Conservation (phyloP, 441 rosid species). For the Pelargonium fulgidum region DNA sequence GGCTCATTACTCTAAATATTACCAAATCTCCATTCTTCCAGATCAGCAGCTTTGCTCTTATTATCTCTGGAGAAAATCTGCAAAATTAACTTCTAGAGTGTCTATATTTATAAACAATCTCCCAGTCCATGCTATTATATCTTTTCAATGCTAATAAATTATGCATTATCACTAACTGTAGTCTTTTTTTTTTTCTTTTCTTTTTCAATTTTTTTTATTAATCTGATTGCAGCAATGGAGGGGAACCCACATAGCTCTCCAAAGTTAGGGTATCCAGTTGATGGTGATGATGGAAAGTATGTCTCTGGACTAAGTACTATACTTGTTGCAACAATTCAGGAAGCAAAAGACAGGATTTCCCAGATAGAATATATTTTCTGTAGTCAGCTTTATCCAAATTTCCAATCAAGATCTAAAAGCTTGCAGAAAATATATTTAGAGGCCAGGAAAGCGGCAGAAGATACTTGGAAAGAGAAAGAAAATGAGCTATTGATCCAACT, state of each 20-base stretch:
- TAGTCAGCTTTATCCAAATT: slow-evolving; percentile 68
- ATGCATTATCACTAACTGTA: background rate
- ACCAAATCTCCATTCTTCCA: too few relatives aligned
- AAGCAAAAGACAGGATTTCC: slow-evolving; percentile 78
- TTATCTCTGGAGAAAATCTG: too few relatives aligned
- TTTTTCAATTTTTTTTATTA: too few relatives aligned
- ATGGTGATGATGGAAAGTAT: slow-evolving; percentile 39
- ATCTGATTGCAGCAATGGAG: slow-evolving; percentile 34
- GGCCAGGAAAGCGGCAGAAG: slow-evolving; percentile 48
- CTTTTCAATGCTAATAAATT: background rate
- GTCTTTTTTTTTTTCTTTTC: too few relatives aligned
- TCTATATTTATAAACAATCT: too few relatives aligned
- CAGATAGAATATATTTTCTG: slow-evolving; percentile 89
- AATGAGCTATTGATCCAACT: slow-evolving; percentile 35
- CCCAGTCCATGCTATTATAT: too few relatives aligned
- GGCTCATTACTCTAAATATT: too few relatives aligned
- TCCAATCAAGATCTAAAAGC: slow-evolving; percentile 49
- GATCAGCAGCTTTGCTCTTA: too few relatives aligned
- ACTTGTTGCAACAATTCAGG: slow-evolving; percentile 82
- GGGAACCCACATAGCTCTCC: slow-evolving; percentile 24
- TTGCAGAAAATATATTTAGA: slow-evolving; percentile 45
- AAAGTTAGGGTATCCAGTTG: slow-evolving; percentile 27
- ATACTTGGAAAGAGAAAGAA: slow-evolving; percentile 53
- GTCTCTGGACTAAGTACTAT: slow-evolving; percentile 65
- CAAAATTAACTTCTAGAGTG: too few relatives aligned